Percentiles rank a stretch among this genome's conserved stretches.
Evolutionary conservation across 2,329 filamentous ascomycete species (phyloP).

Genomic region (Talaromyces funiculosus): DNA sequence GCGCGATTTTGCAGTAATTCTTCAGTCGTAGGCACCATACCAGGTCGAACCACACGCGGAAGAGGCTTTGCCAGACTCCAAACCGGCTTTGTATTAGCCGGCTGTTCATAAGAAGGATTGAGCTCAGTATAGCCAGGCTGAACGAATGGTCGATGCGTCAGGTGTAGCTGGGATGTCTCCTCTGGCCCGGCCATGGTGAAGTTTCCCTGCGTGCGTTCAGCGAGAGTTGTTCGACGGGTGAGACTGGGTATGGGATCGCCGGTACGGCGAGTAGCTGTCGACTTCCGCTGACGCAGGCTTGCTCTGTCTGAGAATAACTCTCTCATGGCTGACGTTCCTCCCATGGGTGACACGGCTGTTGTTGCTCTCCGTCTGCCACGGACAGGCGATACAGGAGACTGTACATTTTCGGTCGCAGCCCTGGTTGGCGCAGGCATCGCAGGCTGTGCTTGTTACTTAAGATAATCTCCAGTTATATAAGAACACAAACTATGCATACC

Average conservation of each 20-base stretch:
- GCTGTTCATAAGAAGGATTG: conserved; percentile 52
- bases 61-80: conserved; percentile 52
- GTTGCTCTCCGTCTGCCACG: not conserved
- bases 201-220: conserved; percentile 23
- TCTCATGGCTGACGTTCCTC: not conserved
- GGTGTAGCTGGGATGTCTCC: conserved; percentile 25
- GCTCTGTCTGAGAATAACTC: not conserved
- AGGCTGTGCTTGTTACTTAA: not conserved
- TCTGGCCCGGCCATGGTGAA: conserved; percentile 31
- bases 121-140: conserved; percentile 50
- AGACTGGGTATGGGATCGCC: conserved; percentile 21
- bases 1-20: conserved; percentile 30
- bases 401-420: not conserved
- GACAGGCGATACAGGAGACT: not conserved
- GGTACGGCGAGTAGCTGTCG: conserved; percentile 8
- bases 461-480: not conserved
- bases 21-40: conserved; percentile 47
- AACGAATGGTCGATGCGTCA: conserved; percentile 43
- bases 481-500: not conserved
- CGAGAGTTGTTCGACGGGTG: conserved; percentile 22
- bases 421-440: not conserved
- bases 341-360: not conserved
- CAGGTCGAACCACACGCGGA: conserved; percentile 49
- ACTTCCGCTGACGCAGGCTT: conserved; percentile 5
- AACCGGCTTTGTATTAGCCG: conserved; percentile 45